Evolutionary conservation across 495 filamentous ascomycete genomes (phyloP), one percentile per base, ranked within the genome.

Genomic region (Xylaria acuta): DNA sequence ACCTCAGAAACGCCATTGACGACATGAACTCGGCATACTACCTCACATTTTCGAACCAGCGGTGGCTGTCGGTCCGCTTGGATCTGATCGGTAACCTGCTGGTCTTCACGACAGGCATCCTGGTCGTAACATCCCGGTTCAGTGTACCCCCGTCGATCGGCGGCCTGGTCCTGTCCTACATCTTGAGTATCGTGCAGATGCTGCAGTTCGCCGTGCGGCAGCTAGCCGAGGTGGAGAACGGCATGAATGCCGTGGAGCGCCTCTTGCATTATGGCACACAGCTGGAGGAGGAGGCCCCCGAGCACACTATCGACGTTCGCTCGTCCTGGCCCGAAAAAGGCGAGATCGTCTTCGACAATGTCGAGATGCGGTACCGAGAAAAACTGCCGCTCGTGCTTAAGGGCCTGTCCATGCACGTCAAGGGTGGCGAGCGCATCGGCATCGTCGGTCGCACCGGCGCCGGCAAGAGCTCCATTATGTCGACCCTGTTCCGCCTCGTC

Each of bases 111-210:
- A 93, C 91, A 2, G 93, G 94, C 63, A 94, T 98, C 69, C 84
- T 98, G 54, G 95, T 98, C 38, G 93, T 98, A 18, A 98, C 95
- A 3, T 97, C 93, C 4, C 90, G 95, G n/a, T 97, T 98, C 82
- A 88, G 88, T 62, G 93, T 98, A 56, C 81, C 88, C 41, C 96
- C 95, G 12, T 94, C 92, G 64, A 97, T 94, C 68, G 91, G 88
- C 65, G 95, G 96, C 25, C 82, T 98, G 38, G 94, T 98, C 0
- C 86, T 98, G 12, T 95, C 92, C 14, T 98, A 97, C 78, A 97
- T 98, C 74, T 86, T 98, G 2, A 88, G 91, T 40, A 97, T 98
- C 72, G 94, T 97, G n/a, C 93, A 96, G 82, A 94, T 97, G 92
- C 89, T 98, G 59, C 94, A 97, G 78, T 97, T 97, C 82, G 94